Evolutionary conservation across 306 rosid species (phyloP).

Genomic region (Gastrolobium bilobum): DNA sequence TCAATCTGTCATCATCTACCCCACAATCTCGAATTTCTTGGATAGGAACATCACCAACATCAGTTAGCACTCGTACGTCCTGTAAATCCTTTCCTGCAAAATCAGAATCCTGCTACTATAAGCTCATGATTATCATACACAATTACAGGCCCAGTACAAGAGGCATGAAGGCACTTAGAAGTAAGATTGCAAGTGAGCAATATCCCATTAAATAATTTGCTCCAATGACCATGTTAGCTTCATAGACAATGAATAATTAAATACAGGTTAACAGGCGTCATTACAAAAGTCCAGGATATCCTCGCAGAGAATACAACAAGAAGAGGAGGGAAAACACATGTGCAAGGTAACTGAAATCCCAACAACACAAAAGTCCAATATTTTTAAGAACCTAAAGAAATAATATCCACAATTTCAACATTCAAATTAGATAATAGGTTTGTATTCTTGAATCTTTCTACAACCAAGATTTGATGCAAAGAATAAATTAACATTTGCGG

Average conservation of each 20-base stretch:
- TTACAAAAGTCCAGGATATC: neutral
- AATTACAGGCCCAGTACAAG: constrained; percentile 8
- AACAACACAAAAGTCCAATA: constrained; percentile 17
- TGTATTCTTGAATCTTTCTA: constrained; percentile 38
- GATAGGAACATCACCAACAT: constrained; percentile 96
- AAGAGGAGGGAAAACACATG: constrained; percentile 23
- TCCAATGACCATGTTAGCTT: constrained; percentile 11
- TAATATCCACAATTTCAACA: constrained; percentile 8
- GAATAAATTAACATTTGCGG: constrained; percentile 23
- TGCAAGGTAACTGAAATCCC: constrained; percentile 6
- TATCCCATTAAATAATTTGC: constrained; percentile 27
- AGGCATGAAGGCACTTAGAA: constrained; percentile 21
- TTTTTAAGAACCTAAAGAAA: neutral
- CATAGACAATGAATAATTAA: neutral
- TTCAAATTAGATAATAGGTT: neutral
- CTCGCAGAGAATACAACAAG: neutral
- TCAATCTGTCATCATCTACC: constrained; percentile 79
- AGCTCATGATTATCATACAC: constrained; percentile 31
- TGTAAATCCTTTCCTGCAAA: constrained; percentile 78
- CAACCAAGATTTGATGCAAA: constrained; percentile 1
- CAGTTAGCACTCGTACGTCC: constrained; percentile 89
- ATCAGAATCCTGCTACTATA: constrained; percentile 37
- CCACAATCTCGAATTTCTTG: constrained; percentile 98
- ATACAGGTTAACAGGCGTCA: constrained; percentile 11
- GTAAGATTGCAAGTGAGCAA: constrained; percentile 11